Conservation (phyloP, 139 green algal genomes). For the Picochlorum sp. region DNA sequence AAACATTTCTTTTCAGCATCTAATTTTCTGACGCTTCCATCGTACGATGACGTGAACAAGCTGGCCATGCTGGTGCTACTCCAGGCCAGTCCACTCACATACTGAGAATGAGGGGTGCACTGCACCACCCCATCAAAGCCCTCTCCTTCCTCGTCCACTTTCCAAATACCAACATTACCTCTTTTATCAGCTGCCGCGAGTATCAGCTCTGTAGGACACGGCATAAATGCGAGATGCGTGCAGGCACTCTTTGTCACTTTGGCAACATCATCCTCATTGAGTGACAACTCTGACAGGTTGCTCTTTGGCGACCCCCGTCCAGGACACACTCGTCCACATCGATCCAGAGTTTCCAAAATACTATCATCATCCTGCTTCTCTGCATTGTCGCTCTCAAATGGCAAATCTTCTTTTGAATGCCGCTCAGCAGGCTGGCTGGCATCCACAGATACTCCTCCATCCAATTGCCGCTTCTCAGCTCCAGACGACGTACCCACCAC, state of each 20-base stretch:
- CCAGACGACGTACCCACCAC: constrained; percentile 1
- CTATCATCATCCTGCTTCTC: constrained; percentile 13
- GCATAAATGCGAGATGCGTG: constrained; percentile 44
- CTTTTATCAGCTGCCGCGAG: constrained; percentile 41
- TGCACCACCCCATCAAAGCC: constrained; percentile 24
- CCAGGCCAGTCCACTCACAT: constrained; percentile 31
- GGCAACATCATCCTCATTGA: constrained; percentile 28
- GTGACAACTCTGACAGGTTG: not conserved
- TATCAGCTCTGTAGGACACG: constrained; percentile 22
- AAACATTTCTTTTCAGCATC: constrained; percentile 30
- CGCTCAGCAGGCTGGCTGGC: not conserved
- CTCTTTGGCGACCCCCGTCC: not conserved
- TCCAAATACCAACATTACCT: constrained; percentile 39
- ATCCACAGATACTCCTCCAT: not conserved
- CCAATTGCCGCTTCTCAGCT: not conserved
- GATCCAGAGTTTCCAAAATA: constrained; percentile 31
- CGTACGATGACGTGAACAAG: constrained; percentile 54
- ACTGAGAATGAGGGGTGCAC: constrained; percentile 19
- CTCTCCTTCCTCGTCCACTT: constrained; percentile 22
- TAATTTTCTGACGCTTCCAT: constrained; percentile 53
- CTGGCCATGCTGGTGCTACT: not conserved
- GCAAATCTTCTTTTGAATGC: constrained; percentile 11
- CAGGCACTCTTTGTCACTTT: constrained; percentile 38
- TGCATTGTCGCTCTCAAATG: constrained; percentile 28
- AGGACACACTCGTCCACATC: not conserved